These are phyloP conservation scores for Parsonsia alboflavescens DNA, from an alignment of 257 asterid genomes.

Conservation along the genomic window DNA sequence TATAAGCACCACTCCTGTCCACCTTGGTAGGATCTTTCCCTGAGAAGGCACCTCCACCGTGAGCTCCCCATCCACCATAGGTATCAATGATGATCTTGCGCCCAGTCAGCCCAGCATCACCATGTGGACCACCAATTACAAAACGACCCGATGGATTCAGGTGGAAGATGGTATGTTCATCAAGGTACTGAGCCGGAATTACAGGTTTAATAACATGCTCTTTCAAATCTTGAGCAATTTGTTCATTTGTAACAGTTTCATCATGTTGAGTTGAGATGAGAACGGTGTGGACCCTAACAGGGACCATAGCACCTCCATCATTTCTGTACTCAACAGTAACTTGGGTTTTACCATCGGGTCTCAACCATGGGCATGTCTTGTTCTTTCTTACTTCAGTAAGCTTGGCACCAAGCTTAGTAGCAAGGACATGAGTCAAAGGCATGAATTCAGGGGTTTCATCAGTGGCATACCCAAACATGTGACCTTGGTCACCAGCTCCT, in stretches of 20 bases:
- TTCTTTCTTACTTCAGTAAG: conserved; percentile 89
- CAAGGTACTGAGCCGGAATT: conserved; percentile 72
- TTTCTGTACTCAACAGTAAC: conserved; percentile 84
- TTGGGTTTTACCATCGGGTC: conserved; percentile 91
- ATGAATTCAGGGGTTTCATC: conserved; percentile 89
- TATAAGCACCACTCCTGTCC: conserved; percentile 87
- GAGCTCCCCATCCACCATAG: conserved; percentile 95
- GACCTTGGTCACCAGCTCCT: conserved; percentile 97
- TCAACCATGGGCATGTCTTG: conserved; percentile 79
- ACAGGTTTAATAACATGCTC: conserved; percentile 85
- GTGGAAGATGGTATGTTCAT: conserved; percentile 79
- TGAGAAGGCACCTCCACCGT: conserved; percentile 90
- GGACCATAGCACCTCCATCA: conserved; percentile 82
- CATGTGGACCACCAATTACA: conserved; percentile 91
- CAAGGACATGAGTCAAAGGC: conserved; percentile 92
- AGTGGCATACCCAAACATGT: conserved; percentile 91
- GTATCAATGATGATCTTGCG: conserved; percentile 84
- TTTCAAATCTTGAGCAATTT: conserved; percentile 67
- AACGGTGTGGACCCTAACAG: conserved; percentile 76
- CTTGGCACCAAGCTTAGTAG: conserved; percentile 89
- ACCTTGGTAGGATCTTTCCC: conserved; percentile 93
- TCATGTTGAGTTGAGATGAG: conserved; percentile 92
- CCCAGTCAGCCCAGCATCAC: conserved; percentile 90
- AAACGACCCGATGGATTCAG: conserved; percentile 88
- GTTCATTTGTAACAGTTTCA: conserved; percentile 75